A percentile compares a stretch with the other conserved stretches of the same genome.
Evolutionary conservation across 2,329 filamentous ascomycete species (phyloP).

Genomic region (Reticulascus tulasneorum): DNA sequence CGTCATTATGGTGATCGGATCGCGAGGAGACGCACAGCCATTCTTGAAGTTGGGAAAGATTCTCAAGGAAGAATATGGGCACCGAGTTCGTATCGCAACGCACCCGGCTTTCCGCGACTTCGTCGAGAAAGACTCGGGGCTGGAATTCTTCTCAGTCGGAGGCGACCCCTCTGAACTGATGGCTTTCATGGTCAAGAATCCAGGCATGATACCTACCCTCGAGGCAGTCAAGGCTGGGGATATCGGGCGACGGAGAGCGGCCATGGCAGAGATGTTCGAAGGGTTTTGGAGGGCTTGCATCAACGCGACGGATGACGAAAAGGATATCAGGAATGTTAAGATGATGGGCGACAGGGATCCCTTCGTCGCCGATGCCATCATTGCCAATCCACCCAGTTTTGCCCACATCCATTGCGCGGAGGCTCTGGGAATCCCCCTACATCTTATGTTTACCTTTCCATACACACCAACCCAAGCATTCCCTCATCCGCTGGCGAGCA

Average conservation of each 20-base stretch:
- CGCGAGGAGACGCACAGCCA: slow-evolving; percentile 74
- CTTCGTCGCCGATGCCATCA: slow-evolving; percentile 75
- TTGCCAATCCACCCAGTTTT: slow-evolving; percentile 77
- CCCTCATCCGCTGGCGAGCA: slow-evolving; percentile 72
- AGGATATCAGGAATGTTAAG: slow-evolving; percentile 55
- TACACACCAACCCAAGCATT: slow-evolving; percentile 74
- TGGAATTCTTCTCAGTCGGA: slow-evolving; percentile 79
- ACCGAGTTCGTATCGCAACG: slow-evolving; percentile 73
- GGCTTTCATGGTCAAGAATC: slow-evolving; percentile 88
- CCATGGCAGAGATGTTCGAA: slow-evolving; percentile 79
- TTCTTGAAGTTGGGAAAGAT: slow-evolving; percentile 73
- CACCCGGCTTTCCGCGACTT: slow-evolving; percentile 76
- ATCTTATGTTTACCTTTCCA: slow-evolving; percentile 87
- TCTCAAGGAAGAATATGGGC: slow-evolving; percentile 66
- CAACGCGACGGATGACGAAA: slow-evolving; percentile 67
- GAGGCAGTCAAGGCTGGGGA: slow-evolving; percentile 71
- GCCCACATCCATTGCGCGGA: slow-evolving; percentile 78
- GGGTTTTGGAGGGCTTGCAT: slow-evolving; percentile 79
- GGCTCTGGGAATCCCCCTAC: slow-evolving; percentile 69
- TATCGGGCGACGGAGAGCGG: slow-evolving; percentile 60
- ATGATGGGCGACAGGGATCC: slow-evolving; percentile 60
- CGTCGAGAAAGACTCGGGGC: slow-evolving; percentile 64
- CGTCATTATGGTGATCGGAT: slow-evolving; percentile 80
- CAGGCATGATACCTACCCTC: slow-evolving; percentile 69
- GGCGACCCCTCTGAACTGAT: slow-evolving; percentile 78